Evolutionary conservation across 139 green algal species (phyloP), one percentile per base, ranked within the genome.

Genomic region (Micromonas commoda): DNA sequence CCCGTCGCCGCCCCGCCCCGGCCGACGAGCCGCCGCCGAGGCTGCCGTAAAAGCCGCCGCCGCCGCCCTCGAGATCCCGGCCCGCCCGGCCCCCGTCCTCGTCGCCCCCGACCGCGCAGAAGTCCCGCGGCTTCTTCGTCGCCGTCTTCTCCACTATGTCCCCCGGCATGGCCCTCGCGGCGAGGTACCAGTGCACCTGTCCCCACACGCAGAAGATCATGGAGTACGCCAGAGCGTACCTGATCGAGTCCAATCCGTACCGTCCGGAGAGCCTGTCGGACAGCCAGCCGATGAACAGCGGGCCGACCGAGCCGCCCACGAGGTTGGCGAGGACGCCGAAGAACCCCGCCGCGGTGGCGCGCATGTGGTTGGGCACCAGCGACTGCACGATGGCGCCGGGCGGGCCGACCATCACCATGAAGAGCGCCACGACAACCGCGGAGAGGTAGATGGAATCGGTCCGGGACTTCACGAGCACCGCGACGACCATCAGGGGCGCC

Each of bases 381-480:
- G 31, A 39, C 31, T 70, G 63, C 31, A 70, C 63, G 28, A 70
- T 34, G n/a, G 63, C 63, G 1, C 63, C 63, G 20, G 63, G 63
- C 20, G 63, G 63, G 21, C 63, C 63, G 20, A 31, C 63, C 63
- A 70, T 70, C 1, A 70, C 63, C 63, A 70, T 70, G 31, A 70
- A 70, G 20, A 70, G 34, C 63, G 63, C 63, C 21, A 70, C 63
- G 28, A 34, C 63, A 26, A 70, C 9, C 21, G 63, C 63, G 2
- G 21, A 21, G 2, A 31, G 34, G 2, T 39, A 32, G 1, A 31
- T 39, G n/a, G 63, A 28, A 24, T 1, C 63, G 31, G 23, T 70
- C 63, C 20, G 20, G 5, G 1, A 23, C n/a, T 33, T 32, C 21
- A 70, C 63, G 2, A 70, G 6, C 20, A 28, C 31, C 3, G 63